phyloP scores from a whole-genome alignment of 2,329 filamentous ascomycete species.

The Paecilomyces formosus region DNA sequence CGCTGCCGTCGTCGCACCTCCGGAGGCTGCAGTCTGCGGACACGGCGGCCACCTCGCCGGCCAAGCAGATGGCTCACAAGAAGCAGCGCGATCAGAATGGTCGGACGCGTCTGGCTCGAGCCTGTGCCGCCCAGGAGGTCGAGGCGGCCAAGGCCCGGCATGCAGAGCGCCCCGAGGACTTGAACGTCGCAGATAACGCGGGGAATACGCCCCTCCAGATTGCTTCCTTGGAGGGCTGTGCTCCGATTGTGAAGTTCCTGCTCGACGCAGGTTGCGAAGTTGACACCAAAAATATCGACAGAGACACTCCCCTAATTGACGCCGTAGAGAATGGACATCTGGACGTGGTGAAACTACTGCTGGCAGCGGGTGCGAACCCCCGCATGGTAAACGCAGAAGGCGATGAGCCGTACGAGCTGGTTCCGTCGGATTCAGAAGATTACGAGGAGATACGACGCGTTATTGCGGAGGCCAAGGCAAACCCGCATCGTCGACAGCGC shows the following conservation, averaged over 20 bases:
- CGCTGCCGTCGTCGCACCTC: slow-evolving; percentile 31
- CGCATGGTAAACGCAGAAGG: slow-evolving; percentile 86
- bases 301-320: slow-evolving; percentile 90
- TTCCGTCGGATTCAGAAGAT: slow-evolving; percentile 67
- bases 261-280: slow-evolving; percentile 78
- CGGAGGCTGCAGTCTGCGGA: slow-evolving; percentile 36
- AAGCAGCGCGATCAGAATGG: slow-evolving; percentile 89
- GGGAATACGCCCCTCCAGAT: slow-evolving; percentile 96
- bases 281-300: slow-evolving; percentile 69
- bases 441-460: slow-evolving; percentile 69
- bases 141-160: slow-evolving; percentile 69
- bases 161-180: slow-evolving; percentile 72
- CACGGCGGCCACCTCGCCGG: slow-evolving; percentile 52
- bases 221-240: slow-evolving; percentile 77
- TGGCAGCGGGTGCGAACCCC: slow-evolving; percentile 85
- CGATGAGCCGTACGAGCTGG: slow-evolving; percentile 80
- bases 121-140: slow-evolving; percentile 78
- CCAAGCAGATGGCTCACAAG: slow-evolving; percentile 62
- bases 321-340: slow-evolving; percentile 93
- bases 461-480: slow-evolving; percentile 57
- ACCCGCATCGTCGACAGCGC: slow-evolving; percentile 39
- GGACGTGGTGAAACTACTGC: slow-evolving; percentile 74
- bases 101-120: slow-evolving; percentile 81
- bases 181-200: slow-evolving; percentile 86
- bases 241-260: slow-evolving; percentile 79